Conservation (phyloP, 495 filamentous ascomycete species). For the Halenospora varia region DNA sequence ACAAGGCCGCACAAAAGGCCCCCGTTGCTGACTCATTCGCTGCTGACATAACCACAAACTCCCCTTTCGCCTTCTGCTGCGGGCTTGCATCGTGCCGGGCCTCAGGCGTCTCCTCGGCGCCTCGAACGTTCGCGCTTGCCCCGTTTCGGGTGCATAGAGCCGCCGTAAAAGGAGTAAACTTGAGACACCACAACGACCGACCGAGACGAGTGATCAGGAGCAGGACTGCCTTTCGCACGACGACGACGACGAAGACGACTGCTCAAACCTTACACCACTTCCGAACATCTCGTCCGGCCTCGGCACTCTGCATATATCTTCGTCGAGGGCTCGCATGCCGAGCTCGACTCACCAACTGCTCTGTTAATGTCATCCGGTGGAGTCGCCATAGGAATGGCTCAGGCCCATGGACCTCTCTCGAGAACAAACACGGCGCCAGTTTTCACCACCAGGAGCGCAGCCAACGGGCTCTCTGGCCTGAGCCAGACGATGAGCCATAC, state of each 20-base stretch:
- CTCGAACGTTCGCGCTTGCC: not conserved
- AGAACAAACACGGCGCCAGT: slow-evolving; percentile 48
- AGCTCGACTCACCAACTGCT: not conserved
- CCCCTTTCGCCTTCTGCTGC: too few relatives aligned
- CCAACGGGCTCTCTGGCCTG: slow-evolving; percentile 27
- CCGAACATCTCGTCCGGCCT: not conserved
- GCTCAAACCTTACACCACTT: not conserved
- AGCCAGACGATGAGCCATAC: slow-evolving; percentile 38
- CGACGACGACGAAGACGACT: not conserved
- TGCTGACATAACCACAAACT: too few relatives aligned
- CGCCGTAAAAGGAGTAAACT: too few relatives aligned
- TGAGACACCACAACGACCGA: not conserved
- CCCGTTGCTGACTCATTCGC: too few relatives aligned
- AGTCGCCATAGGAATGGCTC: slow-evolving; percentile 38
- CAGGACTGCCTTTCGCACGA: not conserved
- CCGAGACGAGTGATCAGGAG: slow-evolving; percentile 7
- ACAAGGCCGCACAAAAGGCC: too few relatives aligned
- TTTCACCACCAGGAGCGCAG: slow-evolving; percentile 32
- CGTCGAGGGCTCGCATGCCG: slow-evolving; percentile 20
- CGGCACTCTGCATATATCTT: not conserved
- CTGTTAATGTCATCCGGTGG: slow-evolving; percentile 17
- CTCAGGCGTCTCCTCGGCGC: too few relatives aligned
- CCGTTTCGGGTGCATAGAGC: not conserved
- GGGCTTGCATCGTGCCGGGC: too few relatives aligned
- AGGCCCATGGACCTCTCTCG: slow-evolving; percentile 39